A percentile compares a stretch with the other conserved stretches of the same genome.
Conservation (phyloP, 2,329 filamentous ascomycete species). For the Ambrosiella cleistominuta region DNA sequence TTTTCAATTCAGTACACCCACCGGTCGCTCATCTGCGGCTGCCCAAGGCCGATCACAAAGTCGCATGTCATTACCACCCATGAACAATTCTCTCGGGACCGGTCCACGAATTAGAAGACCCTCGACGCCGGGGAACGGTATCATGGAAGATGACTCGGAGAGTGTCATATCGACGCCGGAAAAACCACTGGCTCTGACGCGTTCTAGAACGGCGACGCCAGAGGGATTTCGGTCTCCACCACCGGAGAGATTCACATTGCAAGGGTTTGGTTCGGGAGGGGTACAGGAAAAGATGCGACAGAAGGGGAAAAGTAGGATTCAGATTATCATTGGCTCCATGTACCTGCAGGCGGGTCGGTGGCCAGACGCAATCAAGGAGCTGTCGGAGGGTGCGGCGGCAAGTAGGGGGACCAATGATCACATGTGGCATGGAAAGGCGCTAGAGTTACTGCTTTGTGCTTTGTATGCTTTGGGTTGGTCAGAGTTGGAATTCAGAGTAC, state of each 20-base stretch:
- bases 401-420: constrained; percentile 73
- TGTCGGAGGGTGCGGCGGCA: constrained; percentile 61
- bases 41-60: constrained; percentile 36
- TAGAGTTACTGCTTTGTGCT: constrained; percentile 73
- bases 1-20: constrained; percentile 34
- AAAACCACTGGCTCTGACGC: constrained; percentile 10
- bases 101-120: constrained; percentile 31
- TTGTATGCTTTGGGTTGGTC: constrained; percentile 73
- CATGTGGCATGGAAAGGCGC: constrained; percentile 90
- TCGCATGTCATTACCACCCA: constrained; percentile 71
- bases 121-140: constrained; percentile 30
- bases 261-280: constrained; percentile 55
- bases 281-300: constrained; percentile 61
- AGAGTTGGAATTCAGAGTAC: constrained; percentile 67
- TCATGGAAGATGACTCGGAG: constrained; percentile 20
- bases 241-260: constrained; percentile 42
- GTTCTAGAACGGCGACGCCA: constrained; percentile 22
- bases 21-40: constrained; percentile 34
- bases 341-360: constrained; percentile 82
- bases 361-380: constrained; percentile 70
- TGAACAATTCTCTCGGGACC: constrained; percentile 24
- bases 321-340: constrained; percentile 65
- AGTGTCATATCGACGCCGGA: constrained; percentile 28
- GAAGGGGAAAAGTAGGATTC: constrained; percentile 63
- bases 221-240: constrained; percentile 32